Evolutionary conservation across 1,284 basidiomycete species (phyloP), one percentile per base, ranked within the genome.

Genomic region (Cryptococcus maquisensis): DNA sequence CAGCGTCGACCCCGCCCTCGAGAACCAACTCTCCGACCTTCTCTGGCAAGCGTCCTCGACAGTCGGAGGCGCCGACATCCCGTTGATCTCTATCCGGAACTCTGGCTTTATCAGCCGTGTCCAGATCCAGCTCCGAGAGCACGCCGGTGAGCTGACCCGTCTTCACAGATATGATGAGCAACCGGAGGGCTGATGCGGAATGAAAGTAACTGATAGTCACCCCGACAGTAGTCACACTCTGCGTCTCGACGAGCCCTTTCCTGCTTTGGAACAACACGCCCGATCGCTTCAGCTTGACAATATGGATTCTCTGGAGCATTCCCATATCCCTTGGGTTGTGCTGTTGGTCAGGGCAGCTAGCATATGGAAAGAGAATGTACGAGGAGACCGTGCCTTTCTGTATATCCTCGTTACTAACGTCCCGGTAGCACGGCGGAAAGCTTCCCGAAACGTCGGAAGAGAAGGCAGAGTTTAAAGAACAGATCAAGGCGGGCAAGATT

Each of bases 61-160:
- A 2, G 59, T 62, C n/a, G 66, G 65, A 32, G 64, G 66, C 8
- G 63, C 66, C 74, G 63, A 88, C 84, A 51, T 79, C 15, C 82
- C 87, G 5, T 80, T 96, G 49, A 82, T 94, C 10, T 80, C 85
- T 12, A 84, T 94, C 26, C 81, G 86, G 56, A 88, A 86, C 2
- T 86, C 88, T 16, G 93, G 93, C 0, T 93, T 96, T 73, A 78
- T 93, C 1, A 88, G 89, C n/a, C 86, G 89, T 54, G 85, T 96
- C 58, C 85, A 83, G 61, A 84, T 92, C 45, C 93, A 96, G 70
- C 86, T 88, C 61, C 83, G 87, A 59, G 89, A 93, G 67, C 87
- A 95, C 67, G 81, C 86, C 57, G 82, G 92, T 92, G 63, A 63
- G 86, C 79, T 20, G 26, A 37, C 47, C n/a, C n/a, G n/a, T n/a